A percentile compares a stretch with the other conserved stretches of the same genome.
These are phyloP conservation scores for Colletotrichum coccodes DNA, from an alignment of 2,329 filamentous ascomycete genomes.

Conservation along the genomic window DNA sequence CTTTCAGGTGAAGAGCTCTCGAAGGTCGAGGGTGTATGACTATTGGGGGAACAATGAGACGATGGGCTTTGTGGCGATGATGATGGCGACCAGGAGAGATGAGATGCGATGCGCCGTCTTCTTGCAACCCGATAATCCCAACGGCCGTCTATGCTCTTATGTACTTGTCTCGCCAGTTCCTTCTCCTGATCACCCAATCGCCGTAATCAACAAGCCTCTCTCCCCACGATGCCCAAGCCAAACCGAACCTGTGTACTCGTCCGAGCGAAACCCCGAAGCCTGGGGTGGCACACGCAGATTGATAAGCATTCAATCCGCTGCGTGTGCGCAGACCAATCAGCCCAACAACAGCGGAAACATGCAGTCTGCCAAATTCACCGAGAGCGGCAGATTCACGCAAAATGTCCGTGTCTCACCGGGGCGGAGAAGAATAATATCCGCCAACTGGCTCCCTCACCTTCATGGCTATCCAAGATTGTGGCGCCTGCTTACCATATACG, in stretches of 20 bases:
- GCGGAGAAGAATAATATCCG: not conserved
- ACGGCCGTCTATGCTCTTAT: not conserved
- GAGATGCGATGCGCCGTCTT: not conserved
- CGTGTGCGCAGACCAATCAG: not conserved
- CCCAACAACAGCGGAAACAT: too few relatives aligned
- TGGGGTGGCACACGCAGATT: not conserved
- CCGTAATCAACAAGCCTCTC: too few relatives aligned
- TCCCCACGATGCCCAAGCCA: too few relatives aligned
- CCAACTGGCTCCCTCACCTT: not conserved
- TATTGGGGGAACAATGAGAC: too few relatives aligned
- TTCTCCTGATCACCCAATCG: too few relatives aligned
- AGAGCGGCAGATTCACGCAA: not conserved
- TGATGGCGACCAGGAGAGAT: not conserved
- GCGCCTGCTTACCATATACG: too few relatives aligned
- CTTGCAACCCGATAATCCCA: not conserved
- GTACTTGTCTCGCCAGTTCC: too few relatives aligned
- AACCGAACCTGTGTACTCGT: not conserved
- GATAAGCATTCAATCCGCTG: not conserved
- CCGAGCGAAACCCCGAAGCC: not conserved
- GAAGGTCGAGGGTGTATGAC: too few relatives aligned
- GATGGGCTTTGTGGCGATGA: too few relatives aligned
- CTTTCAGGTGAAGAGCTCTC: too few relatives aligned
- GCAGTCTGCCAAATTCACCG: not conserved
- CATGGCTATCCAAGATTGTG: too few relatives aligned
- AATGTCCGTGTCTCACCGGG: not conserved